Conservation (phyloP, 2,329 filamentous ascomycete genomes). For the Verruconis gallopava region DNA sequence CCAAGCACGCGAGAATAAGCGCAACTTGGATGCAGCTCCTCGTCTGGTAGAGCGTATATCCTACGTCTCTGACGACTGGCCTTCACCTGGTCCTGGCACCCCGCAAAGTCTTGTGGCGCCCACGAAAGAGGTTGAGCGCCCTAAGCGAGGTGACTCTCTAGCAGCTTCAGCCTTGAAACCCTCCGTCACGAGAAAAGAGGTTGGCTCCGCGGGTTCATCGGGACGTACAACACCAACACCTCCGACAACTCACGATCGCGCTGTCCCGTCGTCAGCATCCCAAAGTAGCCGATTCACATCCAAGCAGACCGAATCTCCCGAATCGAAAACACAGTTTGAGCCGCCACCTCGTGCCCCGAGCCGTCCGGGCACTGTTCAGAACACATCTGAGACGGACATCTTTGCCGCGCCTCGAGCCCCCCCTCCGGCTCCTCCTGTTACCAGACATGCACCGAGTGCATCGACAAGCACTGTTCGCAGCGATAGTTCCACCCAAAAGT, state of each 20-base stretch:
- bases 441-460: conserved; percentile 27
- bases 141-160: conserved; percentile 49
- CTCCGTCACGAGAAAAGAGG: conserved; percentile 52
- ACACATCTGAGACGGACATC: conserved; percentile 17
- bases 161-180: conserved; percentile 30
- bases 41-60: conserved; percentile 16
- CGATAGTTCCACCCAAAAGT: conserved; percentile 18
- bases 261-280: conserved; percentile 27
- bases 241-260: conserved; percentile 23
- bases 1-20: too few relatives aligned
- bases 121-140: conserved; percentile 25
- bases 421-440: conserved; percentile 27
- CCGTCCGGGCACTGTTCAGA: conserved; percentile 30
- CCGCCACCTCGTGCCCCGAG: conserved; percentile 35
- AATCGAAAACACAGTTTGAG: conserved; percentile 28
- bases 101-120: neutral
- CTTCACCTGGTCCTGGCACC: conserved; percentile 3
- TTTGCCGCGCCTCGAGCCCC: conserved; percentile 35
- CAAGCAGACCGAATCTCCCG: conserved; percentile 34
- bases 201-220: conserved; percentile 25
- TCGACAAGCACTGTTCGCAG: conserved; percentile 33
- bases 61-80: conserved; percentile 18
- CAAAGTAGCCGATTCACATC: conserved; percentile 25
- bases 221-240: conserved; percentile 29
- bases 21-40: conserved; percentile 19